phyloP scores from a whole-genome alignment of 352 stramenopile species.

The Globisporangium middletonii region DNA sequence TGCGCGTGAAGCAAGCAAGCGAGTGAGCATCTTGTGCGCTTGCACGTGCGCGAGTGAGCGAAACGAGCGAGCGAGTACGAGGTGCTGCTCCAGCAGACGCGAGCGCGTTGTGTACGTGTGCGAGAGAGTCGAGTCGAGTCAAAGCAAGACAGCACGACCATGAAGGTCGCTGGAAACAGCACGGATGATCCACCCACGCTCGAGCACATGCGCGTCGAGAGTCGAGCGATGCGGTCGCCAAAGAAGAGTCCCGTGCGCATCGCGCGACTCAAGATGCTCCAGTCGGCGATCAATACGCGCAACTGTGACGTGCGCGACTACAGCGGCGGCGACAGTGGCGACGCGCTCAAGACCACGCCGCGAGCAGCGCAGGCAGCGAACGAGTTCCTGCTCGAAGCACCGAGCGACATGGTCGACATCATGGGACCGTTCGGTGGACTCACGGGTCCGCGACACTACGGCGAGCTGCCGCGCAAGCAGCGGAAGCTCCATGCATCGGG shows the following conservation, averaged over 20 bases:
- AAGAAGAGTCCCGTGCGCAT: slow-evolving; percentile 75
- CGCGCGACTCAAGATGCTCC: slow-evolving; percentile 75
- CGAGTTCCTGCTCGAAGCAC: slow-evolving; percentile 15
- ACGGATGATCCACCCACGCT: background rate
- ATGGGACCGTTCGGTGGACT: slow-evolving; percentile 74
- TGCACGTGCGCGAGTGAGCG: no score
- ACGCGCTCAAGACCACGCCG: slow-evolving; percentile 2
- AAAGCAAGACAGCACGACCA: background rate
- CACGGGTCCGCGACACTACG: slow-evolving; percentile 22
- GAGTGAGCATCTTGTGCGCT: background rate
- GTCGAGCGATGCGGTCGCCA: slow-evolving; percentile 22
- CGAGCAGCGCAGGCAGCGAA: slow-evolving; percentile 10
- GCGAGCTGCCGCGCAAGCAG: slow-evolving; percentile 27
- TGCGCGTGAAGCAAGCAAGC: background rate
- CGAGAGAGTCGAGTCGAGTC: background rate
- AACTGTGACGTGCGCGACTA: slow-evolving; percentile 65
- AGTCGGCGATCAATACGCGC: slow-evolving; percentile 73
- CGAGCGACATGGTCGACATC: slow-evolving; percentile 49
- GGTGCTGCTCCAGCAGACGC: background rate
- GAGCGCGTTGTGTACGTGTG: background rate
- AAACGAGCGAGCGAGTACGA: background rate
- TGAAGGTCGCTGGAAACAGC: slow-evolving; percentile 6
- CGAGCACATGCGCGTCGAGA: background rate
- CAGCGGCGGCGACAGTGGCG: background rate
- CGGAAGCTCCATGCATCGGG: slow-evolving; percentile 20